These are phyloP conservation scores for Polygonum aviculare DNA, from an alignment of 148 eudicot species.

Conservation along the genomic window DNA sequence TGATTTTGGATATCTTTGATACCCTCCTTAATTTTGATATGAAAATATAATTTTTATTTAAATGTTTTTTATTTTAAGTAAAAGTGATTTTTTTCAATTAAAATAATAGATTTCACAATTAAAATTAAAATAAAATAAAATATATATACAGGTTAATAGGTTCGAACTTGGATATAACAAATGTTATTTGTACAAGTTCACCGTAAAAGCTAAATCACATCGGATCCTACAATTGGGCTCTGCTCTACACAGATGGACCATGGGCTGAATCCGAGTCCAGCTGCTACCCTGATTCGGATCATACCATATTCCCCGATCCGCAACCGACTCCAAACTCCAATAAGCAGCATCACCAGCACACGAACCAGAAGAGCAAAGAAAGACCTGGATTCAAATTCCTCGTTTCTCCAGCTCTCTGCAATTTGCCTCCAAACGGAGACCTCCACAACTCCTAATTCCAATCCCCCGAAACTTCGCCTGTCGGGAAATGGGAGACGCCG, in stretches of 20 bases:
- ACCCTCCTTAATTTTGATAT: too few species aligned
- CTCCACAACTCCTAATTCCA: not conserved
- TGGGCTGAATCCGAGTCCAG: not conserved
- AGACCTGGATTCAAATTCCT: slow-evolving; percentile 1
- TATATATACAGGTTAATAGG: too few species aligned
- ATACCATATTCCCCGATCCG: not conserved
- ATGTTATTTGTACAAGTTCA: too few species aligned
- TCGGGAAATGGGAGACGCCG: slow-evolving; percentile 7
- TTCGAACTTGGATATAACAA: too few species aligned
- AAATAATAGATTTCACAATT: too few species aligned
- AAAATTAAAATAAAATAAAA: too few species aligned
- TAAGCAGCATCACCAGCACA: not conserved
- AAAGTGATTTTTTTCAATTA: too few species aligned
- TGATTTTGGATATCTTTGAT: too few species aligned
- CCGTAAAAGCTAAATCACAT: not conserved
- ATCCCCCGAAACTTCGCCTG: not conserved
- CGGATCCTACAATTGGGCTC: not conserved
- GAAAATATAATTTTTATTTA: too few species aligned
- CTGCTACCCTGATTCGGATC: not conserved
- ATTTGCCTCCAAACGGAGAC: not conserved
- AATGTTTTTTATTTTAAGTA: too few species aligned
- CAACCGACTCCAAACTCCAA: not conserved
- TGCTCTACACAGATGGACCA: not conserved
- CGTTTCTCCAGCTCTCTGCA: not conserved
- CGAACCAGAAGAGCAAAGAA: not conserved